These are phyloP conservation scores for Physcia stellaris DNA, from an alignment of 495 filamentous ascomycete genomes.

Conservation along the genomic window DNA sequence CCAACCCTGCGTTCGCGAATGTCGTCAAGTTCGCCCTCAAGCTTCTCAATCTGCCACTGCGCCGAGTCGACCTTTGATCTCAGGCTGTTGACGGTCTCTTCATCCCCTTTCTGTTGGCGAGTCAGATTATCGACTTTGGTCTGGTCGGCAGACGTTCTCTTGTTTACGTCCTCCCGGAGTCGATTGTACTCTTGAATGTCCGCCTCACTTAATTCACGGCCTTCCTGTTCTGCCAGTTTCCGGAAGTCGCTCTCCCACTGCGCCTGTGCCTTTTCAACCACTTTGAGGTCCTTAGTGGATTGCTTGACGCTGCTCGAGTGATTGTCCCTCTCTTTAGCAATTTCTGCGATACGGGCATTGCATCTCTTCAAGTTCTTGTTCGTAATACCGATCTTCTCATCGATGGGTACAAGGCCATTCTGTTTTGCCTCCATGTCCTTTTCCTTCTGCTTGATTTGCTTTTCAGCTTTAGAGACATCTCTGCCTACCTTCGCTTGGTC, in stretches of 20 bases:
- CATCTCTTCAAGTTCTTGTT: constrained; percentile 52
- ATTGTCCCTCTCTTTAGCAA: constrained; percentile 60
- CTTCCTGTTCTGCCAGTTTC: constrained; percentile 69
- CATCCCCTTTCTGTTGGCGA: constrained; percentile 78
- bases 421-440: constrained; percentile 79
- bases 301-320: constrained; percentile 53
- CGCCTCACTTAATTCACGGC: constrained; percentile 67
- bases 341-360: constrained; percentile 49
- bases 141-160: constrained; percentile 68
- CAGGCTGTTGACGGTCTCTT: constrained; percentile 73
- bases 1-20: constrained; percentile 53
- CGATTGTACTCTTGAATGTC: constrained; percentile 85
- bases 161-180: constrained; percentile 74
- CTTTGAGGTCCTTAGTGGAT: constrained; percentile 61
- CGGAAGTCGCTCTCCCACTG: constrained; percentile 82
- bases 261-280: constrained; percentile 80
- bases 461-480: constrained; percentile 70
- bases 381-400: constrained; percentile 84
- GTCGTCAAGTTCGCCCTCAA: constrained; percentile 56
- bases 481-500: constrained; percentile 68
- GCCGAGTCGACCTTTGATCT: constrained; percentile 71
- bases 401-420: constrained; percentile 73
- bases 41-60: constrained; percentile 55
- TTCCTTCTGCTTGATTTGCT: constrained; percentile 68
- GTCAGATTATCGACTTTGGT: constrained; percentile 69